Base-by-base conservation (phyloP, 2,329 filamentous ascomycete species). In the Graphium sp. region DNA sequence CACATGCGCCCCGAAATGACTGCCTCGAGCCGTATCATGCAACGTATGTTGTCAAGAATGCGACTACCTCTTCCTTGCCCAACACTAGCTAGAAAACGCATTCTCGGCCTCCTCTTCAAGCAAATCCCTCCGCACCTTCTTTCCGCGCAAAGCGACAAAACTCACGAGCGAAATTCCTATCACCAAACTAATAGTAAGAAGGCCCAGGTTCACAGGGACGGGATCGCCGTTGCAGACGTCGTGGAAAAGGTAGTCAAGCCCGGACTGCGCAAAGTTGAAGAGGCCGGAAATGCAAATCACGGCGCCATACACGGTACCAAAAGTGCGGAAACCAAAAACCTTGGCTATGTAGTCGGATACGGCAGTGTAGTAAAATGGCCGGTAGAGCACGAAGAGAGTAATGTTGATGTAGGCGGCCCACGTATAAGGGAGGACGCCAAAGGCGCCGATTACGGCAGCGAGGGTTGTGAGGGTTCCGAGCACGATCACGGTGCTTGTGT, bases 281-380 rank as follows among this genome's bases (percentile, higher is more conserved):
- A 93, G 48, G 1, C 85, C 84, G 0, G 83, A 76, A 2, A 89
- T 55, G 50, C 81, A 91, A 40, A 93, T 92, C 38, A 92, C 79
- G 13, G 85, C 63, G 8, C 84, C 84, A 50, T 93, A 93, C n/a
- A 94, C 83, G 32, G 81, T 92, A 25, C 84, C 85, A 40, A 93
- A 93, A 0, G 83, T 92, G 35, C 74, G 66, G 53, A 92, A 92
- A 11, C 84, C 84, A 47, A 93, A 93, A 20, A 93, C 83, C 53
- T 92, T 92, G 35, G 82, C 83, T 13, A 72, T 69, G 49, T 91
- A 92, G 53, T 93, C 84, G 33, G 77, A 87, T 33, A 93, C 80
- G 6, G 82, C 73, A 1, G 83, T 91, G 55, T 93, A 93, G 53
- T 92, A 94, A 18, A 93, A 73, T 0, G 85, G 84, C 0, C 84